Conservation (phyloP, 305 asterid genomes). For the Fraxinus platypoda region DNA sequence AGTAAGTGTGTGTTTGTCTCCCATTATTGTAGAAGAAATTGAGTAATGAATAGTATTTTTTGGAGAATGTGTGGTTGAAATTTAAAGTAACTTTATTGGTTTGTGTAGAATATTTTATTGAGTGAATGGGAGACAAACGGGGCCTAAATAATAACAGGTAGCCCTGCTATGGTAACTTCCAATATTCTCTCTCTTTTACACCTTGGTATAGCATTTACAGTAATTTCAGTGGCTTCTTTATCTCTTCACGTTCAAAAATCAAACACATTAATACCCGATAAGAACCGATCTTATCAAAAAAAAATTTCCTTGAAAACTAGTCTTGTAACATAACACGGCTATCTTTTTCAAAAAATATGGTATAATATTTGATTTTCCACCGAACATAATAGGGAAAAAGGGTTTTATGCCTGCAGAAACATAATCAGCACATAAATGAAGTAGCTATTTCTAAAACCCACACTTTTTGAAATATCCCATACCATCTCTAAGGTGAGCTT, state of each 20-base stretch:
- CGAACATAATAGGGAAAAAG: background rate
- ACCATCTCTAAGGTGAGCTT: slow-evolving; percentile 95
- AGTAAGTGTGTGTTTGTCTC: background rate
- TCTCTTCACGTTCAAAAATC: background rate
- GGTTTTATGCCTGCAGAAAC: background rate
- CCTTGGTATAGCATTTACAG: background rate
- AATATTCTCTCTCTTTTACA: background rate
- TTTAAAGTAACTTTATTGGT: no score
- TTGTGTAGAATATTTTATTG: no score
- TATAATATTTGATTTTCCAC: background rate
- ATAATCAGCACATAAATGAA: background rate
- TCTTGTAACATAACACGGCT: background rate
- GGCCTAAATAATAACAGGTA: background rate
- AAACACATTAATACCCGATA: background rate
- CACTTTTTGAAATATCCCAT: slow-evolving; percentile 15
- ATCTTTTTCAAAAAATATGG: background rate
- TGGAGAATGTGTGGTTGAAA: no score
- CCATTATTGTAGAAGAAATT: no score
- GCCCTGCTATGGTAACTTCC: background rate
- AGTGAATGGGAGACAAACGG: no score
- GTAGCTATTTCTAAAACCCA: background rate
- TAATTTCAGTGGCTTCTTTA: background rate
- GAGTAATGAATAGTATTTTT: no score
- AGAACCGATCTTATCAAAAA: background rate
- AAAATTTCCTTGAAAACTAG: background rate